Evolutionary conservation across 208 protist genomes (phyloP), one percentile per base, ranked within the genome.

Genomic region (Leishmania arabica): DNA sequence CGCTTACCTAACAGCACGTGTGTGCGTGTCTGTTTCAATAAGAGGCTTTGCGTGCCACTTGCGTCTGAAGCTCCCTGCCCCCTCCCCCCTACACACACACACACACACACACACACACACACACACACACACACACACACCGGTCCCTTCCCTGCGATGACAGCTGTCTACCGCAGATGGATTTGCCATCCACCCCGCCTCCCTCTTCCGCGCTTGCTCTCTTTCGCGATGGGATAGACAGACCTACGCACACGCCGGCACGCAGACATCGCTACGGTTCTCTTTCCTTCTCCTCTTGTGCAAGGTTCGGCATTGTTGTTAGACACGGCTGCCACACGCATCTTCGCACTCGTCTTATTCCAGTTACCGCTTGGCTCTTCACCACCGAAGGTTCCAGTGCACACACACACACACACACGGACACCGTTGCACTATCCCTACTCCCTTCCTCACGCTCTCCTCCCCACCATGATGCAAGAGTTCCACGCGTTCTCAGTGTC

Each of bases 401-500:
- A 37, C 40, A 37, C 15, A 54, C 51, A 17, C 51, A 5, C n/a
- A 27, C 34, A 2, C 64, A 68, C 64, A 24, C 17, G 3, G 19
- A 45, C 7, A 47, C 19, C 11, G 40, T 49, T 42, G 40, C 3
- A 31, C 66, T 4, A 15, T 27, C 21, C 34, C 9, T 42, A 3
- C 37, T 71, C 21, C 24, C 24, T 24, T 17, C 62, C 31, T 40
- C 62, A 42, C 31, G 31, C 45, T 31, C 69, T 37, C 45, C 3
- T 51, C 40, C 24, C 6, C 15, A 49, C 8, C 34, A 71, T 11
- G 2, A 95, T 97, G 93, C 88, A 95, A 81, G 84, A 94, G 86
- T 96, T 97, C 77, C 86, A 96, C 88, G 95, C 88, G 3, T 95
- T 97, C 75, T 82, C 94, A 62, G 88, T 97, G 31, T 64, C 81